Base-by-base conservation (phyloP, 2,329 filamentous ascomycete species). In the Ploettnerulaceae sp. region DNA sequence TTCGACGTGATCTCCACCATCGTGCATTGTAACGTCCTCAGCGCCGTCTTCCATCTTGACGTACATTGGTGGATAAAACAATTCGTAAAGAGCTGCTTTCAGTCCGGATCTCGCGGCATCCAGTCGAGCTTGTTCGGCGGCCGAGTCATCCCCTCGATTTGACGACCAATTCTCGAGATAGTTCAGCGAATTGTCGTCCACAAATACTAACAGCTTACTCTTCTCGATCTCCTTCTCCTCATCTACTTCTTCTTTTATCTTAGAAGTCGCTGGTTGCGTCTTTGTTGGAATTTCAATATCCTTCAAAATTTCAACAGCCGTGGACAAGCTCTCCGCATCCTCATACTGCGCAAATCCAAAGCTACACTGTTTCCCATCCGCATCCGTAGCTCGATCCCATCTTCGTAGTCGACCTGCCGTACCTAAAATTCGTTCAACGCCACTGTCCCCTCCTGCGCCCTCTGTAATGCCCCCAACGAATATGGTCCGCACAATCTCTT, bases 331-430 rank as follows among this genome's bases (percentile, higher is more conserved):
- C 66, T 95, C 87, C 18, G 84, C 81, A 65, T 97, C 90, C 53
- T 95, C 91, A 66, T 86, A 98, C 67, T 96, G 86, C 49, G 91
- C 93, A 68, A 98, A 97, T 11, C 91, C 93, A 71, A 97, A 97
- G 53, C 83, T 84, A 67, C 84, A 83, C 46, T 82, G 82, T 68
- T 91, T 93, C 55, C 86, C 81, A 55, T 89, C 82, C n/a, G 71
- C 38, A 29, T 84, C 81, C 64, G 87, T 81, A 25, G 82, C 84
- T 50, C 88, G 75, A 53, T 90, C 89, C 89, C 90, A 98, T 59
- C 89, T 82, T 54, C 86, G 81, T 52, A 98, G 69, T 62, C 76
- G 82, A 31, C 90, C 90, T 0, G 86, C 85, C n/a, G 83, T 77
- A 35, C 77, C 71, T 33, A 98, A 70, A 28, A 98, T 79, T 47